Base-by-base conservation (phyloP, 345 rosid genomes). In the Durio zibethinus region DNA sequence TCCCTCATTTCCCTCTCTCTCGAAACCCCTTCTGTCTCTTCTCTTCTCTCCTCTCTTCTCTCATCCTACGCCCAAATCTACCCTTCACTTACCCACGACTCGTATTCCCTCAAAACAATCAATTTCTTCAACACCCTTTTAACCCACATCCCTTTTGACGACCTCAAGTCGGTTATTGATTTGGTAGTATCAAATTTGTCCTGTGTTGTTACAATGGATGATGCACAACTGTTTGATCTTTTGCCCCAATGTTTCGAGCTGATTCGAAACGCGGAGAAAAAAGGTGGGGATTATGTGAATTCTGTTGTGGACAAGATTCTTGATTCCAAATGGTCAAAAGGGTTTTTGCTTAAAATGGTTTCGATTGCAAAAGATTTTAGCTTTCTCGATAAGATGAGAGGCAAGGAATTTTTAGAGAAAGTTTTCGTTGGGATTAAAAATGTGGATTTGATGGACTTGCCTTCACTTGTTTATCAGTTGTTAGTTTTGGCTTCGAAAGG, bases 401-500 rank as follows among this genome's bases (percentile, higher is more conserved):
- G 87, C 75, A 86, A 82, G 43, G 91, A 85, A 70, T 85, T 91
- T 77, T 70, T 93, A 82, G 89, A 88, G 84, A 91, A 88, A 76
- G 91, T 91, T 74, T 93, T 93, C 66, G 29, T 18, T 21, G 91
- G 91, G 35, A 86, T 93, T 83, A 82, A 80, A 73, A 50, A 48
- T 10, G 84, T 89, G 72, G 97, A 93, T 56, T 85, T 90, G 78
- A 94, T 88, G 80, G 98, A 93, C 57, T 79, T 91, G 84, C 98
- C 98, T 73, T 88, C 87, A 0, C 79, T 90, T 74, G 90, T 84
- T 52, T 93, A 91, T 83, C 98, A 93, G 72, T 79, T 93, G 80
- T 60, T 93, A 75, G 89, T 93, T 83, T 81, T 91, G 86, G 92
- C 98, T 7, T 89, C 98, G 0, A 93, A 90, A 74, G 94, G 94